These are phyloP conservation scores for Nelumbo lutea DNA, from an alignment of 164 flowering plant genomes.

Conservation along the genomic window DNA sequence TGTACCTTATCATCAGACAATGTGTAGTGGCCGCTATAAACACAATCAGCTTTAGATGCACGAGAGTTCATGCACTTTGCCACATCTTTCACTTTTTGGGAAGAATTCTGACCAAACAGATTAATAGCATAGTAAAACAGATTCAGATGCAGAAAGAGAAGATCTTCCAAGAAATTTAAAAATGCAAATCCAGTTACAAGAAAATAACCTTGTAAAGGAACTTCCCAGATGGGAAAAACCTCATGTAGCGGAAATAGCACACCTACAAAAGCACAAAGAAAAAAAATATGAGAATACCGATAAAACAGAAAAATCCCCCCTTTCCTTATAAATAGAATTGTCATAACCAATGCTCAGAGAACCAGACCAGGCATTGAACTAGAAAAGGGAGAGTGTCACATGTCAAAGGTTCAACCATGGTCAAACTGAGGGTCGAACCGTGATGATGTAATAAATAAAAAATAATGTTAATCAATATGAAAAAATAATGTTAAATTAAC, in stretches of 20 bases:
- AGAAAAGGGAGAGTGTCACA: too few relatives aligned
- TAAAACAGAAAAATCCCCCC: too few relatives aligned
- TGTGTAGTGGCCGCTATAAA: constrained; percentile 74
- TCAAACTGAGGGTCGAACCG: too few relatives aligned
- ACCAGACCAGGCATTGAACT: too few relatives aligned
- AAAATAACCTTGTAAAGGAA: constrained; percentile 81
- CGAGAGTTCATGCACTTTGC: constrained; percentile 76
- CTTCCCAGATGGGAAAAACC: constrained; percentile 85
- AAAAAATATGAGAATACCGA: too few relatives aligned
- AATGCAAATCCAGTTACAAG: constrained; percentile 1
- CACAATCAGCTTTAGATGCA: constrained; percentile 56
- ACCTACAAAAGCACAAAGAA: constrained; percentile 46
- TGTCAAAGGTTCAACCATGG: too few relatives aligned
- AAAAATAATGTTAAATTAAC: too few relatives aligned
- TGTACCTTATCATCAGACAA: constrained; percentile 77
- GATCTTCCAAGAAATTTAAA: neutral
- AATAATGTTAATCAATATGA: too few relatives aligned
- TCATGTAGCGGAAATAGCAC: constrained; percentile 88
- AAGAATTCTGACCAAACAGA: constrained; percentile 58
- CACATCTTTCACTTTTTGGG: constrained; percentile 83
- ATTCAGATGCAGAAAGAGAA: constrained; percentile 1
- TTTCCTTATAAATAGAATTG: too few relatives aligned
- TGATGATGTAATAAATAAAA: too few relatives aligned
- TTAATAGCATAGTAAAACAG: neutral
- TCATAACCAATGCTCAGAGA: too few relatives aligned